Base-by-base conservation (phyloP, 805 yeast genomes). In the Wickerhamomyces canadensis region DNA sequence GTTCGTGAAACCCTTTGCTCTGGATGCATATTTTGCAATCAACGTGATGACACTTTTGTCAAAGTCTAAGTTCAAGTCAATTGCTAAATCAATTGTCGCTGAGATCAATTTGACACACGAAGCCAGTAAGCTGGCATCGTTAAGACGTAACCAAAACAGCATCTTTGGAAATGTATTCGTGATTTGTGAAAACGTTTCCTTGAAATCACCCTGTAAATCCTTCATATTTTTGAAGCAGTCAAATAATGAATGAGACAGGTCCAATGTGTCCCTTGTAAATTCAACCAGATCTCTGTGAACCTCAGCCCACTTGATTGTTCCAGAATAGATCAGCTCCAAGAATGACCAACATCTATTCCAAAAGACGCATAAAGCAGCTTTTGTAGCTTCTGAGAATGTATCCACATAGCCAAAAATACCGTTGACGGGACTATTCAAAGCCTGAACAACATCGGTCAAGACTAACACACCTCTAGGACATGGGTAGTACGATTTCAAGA, bases 191-290 rank as follows among this genome's bases (percentile, higher is more conserved):
- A 82, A 70, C n/a, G 83, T 53, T 15, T 60, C 57, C 36, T 47
- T 43, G 9, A 50, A 34, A 19, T 40, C 37, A 40, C 50, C 52
- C 8, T 49, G 45, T 6, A 59, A 58, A 0, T 65, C 57, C 17
- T 54, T 49, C 7, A 70, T 58, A n/a, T 72, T 65, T 41, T 79
- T 66, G 51, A 74, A 83, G 2, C 89, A 76, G 38, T 72, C 78
- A n/a, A 89, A 55, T 24, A 89, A 61, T 2, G 69, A 58, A 43
- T 80, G 79, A 41, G 95, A 80, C 23, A 85, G 66, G 48, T 89
- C 96, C 35, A 91, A 67, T 0, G 86, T 80, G 53, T 87, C 96
- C 55, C 95, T 74, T 3, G 96, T 84, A 48, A 87, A 89, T 39
- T 88, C 95, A 30, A 80, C 72, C 48, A 86, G 65, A 34, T 72